Percentiles rank a stretch among this genome's conserved stretches.
Conservation (phyloP, 192 early-diverging fungal genomes). For the Coemansia sp. region DNA sequence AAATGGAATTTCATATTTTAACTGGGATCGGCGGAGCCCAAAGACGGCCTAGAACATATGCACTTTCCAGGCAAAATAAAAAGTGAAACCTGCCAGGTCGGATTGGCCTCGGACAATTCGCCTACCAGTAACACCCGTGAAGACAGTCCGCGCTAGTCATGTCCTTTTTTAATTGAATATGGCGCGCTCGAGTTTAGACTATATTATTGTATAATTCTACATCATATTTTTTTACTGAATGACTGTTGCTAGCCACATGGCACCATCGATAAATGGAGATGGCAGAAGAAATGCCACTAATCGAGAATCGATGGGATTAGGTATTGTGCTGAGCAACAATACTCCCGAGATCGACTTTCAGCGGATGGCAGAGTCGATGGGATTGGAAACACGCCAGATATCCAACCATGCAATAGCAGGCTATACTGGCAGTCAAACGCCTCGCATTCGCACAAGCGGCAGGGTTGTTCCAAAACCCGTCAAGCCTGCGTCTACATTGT, state of each 20-base stretch:
- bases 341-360: conserved; percentile 11
- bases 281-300: conserved; percentile 2
- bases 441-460: background rate
- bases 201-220: background rate
- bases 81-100: background rate
- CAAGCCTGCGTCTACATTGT: conserved; percentile 18
- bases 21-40: background rate
- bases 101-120: background rate
- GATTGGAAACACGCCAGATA: conserved; percentile 1
- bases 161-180: background rate
- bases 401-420: background rate
- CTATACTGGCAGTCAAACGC: background rate
- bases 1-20: background rate
- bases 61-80: background rate
- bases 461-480: background rate
- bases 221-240: background rate
- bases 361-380: conserved; percentile 10
- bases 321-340: conserved; percentile 29
- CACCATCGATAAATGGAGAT: background rate
- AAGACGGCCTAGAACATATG: background rate
- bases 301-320: conserved; percentile 32
- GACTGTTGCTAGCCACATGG: background rate
- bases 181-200: background rate
- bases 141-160: background rate
- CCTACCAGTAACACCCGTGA: background rate